These are phyloP conservation scores for Gamsiella multidivaricata DNA, from an alignment of 192 early-diverging fungal genomes.

Conservation along the genomic window DNA sequence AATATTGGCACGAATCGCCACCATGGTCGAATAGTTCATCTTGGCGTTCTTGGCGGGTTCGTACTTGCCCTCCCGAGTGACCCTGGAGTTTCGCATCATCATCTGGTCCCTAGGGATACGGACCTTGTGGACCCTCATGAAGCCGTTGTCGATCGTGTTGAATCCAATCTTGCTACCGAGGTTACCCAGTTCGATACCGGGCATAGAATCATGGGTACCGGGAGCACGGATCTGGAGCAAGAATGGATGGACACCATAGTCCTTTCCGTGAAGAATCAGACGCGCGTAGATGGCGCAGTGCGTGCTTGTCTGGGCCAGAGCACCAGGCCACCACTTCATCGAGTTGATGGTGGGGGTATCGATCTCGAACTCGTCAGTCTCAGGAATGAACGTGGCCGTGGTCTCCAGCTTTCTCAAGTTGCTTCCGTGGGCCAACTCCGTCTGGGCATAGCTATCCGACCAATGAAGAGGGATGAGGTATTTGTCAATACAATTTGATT, in stretches of 20 bases:
- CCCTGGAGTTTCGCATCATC: slow-evolving; percentile 89
- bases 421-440: slow-evolving; percentile 76
- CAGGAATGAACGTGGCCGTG: slow-evolving; percentile 82
- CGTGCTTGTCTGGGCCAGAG: slow-evolving; percentile 81
- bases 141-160: slow-evolving; percentile 67
- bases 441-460: slow-evolving; percentile 64
- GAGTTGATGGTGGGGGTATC: slow-evolving; percentile 75
- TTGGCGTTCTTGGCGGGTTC: slow-evolving; percentile 79
- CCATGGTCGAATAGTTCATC: slow-evolving; percentile 82
- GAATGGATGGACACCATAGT: slow-evolving; percentile 68
- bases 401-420: slow-evolving; percentile 88
- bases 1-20: slow-evolving; percentile 78
- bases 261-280: slow-evolving; percentile 76
- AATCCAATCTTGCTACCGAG: slow-evolving; percentile 79
- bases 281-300: slow-evolving; percentile 83
- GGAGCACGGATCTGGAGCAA: slow-evolving; percentile 61
- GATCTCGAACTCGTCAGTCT: slow-evolving; percentile 84
- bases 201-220: slow-evolving; percentile 39
- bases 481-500: not conserved
- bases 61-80: slow-evolving; percentile 74
- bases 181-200: slow-evolving; percentile 55
- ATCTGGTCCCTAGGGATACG: slow-evolving; percentile 86
- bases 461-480: not conserved
- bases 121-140: slow-evolving; percentile 85
- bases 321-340: slow-evolving; percentile 94